phyloP scores from a whole-genome alignment of 495 filamentous ascomycete genomes.

The Neurospora tetraspora region DNA sequence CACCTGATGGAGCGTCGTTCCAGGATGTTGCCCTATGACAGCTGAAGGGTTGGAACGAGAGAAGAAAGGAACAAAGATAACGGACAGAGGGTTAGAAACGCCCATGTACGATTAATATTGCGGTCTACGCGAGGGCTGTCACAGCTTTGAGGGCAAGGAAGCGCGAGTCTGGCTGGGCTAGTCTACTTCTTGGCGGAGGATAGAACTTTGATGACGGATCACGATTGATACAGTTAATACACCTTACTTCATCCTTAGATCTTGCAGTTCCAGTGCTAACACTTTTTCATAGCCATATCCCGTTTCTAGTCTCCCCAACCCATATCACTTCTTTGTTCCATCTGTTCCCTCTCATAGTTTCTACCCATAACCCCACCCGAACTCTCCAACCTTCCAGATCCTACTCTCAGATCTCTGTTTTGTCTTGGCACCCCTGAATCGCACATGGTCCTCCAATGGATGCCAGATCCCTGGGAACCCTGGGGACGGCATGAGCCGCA shows the following conservation, averaged over 20 bases:
- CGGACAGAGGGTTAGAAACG: background rate
- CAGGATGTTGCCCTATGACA: constrained; percentile 43
- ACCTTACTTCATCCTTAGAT: background rate
- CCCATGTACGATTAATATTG: background rate
- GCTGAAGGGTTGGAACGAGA: background rate
- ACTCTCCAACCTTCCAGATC: too few relatives aligned
- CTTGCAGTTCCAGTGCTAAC: background rate
- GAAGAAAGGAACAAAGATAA: background rate
- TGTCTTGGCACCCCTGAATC: background rate
- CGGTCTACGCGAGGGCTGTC: background rate
- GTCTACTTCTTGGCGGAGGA: background rate
- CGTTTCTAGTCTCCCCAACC: too few relatives aligned
- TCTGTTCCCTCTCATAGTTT: too few relatives aligned
- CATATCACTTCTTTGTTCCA: too few relatives aligned
- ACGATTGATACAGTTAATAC: background rate
- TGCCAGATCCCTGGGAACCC: background rate
- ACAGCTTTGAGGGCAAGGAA: background rate
- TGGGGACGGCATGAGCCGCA: background rate
- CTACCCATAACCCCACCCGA: too few relatives aligned
- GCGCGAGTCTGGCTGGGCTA: background rate
- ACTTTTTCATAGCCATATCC: background rate
- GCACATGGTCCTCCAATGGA: background rate
- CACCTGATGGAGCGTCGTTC: constrained; percentile 37
- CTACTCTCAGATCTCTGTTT: background rate
- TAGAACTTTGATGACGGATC: background rate